phyloP scores from a whole-genome alignment of 768 basidiomycete species.

The Serendipita sp. region DNA sequence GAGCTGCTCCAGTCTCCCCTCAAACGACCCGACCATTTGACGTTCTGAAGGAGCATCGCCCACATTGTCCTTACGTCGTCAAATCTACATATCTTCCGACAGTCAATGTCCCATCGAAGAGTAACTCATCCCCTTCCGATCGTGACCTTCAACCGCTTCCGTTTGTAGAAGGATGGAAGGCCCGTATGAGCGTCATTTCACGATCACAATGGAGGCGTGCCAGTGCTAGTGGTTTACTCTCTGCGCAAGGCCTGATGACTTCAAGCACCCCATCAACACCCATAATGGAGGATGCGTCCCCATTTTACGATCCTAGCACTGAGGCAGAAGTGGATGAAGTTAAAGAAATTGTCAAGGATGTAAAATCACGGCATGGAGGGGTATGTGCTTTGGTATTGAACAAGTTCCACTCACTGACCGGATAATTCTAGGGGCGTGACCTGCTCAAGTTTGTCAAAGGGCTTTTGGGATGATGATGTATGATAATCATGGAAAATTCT shows the following conservation, averaged over 20 bases:
- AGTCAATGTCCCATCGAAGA: neutral
- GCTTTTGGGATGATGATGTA: conserved; percentile 33
- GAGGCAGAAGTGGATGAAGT: conserved; percentile 21
- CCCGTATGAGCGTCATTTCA: conserved; percentile 2
- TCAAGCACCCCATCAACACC: conserved; percentile 47
- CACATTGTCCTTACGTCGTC: conserved; percentile 66
- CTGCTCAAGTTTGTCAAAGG: conserved; percentile 57
- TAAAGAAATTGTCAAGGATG: conserved; percentile 59
- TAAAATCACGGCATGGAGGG: conserved; percentile 44
- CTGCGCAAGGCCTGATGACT: conserved; percentile 23
- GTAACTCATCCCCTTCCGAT: neutral
- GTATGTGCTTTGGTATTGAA: conserved; percentile 27
- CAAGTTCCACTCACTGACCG: no score
- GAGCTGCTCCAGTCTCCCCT: conserved; percentile 16
- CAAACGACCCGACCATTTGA: conserved; percentile 40
- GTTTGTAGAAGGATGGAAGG: conserved; percentile 7
- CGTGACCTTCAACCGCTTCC: conserved; percentile 9
- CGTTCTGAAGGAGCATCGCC: conserved; percentile 64
- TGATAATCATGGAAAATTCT: neutral
- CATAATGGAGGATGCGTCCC: conserved; percentile 20
- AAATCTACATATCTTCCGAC: conserved; percentile 13
- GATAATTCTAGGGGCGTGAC: conserved; percentile 40
- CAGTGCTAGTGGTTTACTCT: neutral
- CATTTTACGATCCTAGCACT: conserved; percentile 18
- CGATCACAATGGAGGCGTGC: conserved; percentile 8